A percentile compares a stretch with the other conserved stretches of the same genome.
Conservation (phyloP, 345 rosid genomes). For the Gossypium longicalyx region DNA sequence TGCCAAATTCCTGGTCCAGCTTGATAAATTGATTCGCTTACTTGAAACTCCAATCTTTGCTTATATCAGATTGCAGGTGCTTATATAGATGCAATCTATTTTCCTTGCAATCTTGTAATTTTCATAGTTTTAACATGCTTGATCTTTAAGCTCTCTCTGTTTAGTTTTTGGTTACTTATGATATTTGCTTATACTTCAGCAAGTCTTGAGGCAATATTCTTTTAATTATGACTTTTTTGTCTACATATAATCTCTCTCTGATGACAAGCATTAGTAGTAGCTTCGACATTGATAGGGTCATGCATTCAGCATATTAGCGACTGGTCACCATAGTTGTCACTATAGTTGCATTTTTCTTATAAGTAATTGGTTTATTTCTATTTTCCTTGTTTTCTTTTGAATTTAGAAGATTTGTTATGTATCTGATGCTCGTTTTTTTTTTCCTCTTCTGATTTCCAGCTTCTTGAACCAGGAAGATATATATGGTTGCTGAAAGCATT, state of each 20-base stretch:
- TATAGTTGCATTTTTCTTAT: not conserved
- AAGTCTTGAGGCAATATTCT: not conserved
- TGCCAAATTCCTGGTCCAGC: constrained; percentile 92
- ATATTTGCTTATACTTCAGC: not conserved
- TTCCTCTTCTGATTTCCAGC: constrained; percentile 38
- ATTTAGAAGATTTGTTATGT: not conserved
- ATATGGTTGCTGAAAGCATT: constrained; percentile 82
- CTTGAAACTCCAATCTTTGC: constrained; percentile 96
- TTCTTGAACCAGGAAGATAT: constrained; percentile 94
- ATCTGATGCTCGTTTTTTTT: not conserved
- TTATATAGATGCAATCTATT: constrained; percentile 8
- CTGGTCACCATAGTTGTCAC: not conserved
- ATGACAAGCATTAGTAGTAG: not conserved
- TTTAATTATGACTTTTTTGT: not conserved
- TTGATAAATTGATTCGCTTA: constrained; percentile 93
- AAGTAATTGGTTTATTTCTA: not conserved
- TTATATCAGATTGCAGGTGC: constrained; percentile 97
- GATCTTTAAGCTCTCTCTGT: not conserved
- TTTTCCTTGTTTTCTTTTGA: constrained; percentile 10
- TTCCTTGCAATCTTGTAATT: not conserved
- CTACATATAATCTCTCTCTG: not conserved
- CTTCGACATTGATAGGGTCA: not conserved
- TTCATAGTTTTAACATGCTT: not conserved
- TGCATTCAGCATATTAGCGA: not conserved
- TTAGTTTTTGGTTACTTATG: not conserved